Evolutionary conservation across 2,329 filamentous ascomycete genomes (phyloP), one percentile per base, ranked within the genome.

Genomic region (Colletotrichum falcatum): DNA sequence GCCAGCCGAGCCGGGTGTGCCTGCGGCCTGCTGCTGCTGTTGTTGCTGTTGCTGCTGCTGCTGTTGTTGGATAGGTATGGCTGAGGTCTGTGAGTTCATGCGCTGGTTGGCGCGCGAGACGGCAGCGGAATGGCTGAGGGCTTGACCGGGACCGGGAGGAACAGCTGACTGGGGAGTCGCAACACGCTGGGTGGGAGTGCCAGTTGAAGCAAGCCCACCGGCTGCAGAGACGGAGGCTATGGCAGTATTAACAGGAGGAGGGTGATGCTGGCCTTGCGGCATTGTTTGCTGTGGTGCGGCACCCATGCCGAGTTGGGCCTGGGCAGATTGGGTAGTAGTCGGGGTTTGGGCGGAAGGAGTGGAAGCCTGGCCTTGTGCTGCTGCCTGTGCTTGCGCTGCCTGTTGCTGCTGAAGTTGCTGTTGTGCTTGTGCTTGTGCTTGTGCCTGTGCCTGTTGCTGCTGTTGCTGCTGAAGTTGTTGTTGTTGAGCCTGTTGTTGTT

Each of bases 101-200:
- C 79, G 75, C 76, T 83, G 83, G 72, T 84, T 86, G n/a, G 84
- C 84, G 35, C 84, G 78, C 63, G 79, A 83, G 73, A 87, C 81
- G n/a, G 84, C 86, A 53, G 82, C 85, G 20, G 84, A 83, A 75
- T 87, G 85, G 35, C 81, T 85, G 37, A 87, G 80, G 3, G 86
- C 80, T 20, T 81, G 80, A 55, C 80, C 76, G 12, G 78, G 79
- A 12, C 78, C 81, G 53, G 79, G 79, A 11, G 82, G 79, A 1
- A 81, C 81, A 4, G 81, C 81, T 1, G 79, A 77, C 67, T 88
- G 87, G 2, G 86, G 84, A 12, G 86, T 87, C 66, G 84, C 84
- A 7, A 86, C 79, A 60, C 86, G 83, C 65, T 87, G 86, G 0
- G 85, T 86, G 28, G 86, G 86, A 9, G 85, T 85, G 65, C 84